Evolutionary conservation across 805 yeast species (phyloP).

Genomic region (Starmerella stigmatis): DNA sequence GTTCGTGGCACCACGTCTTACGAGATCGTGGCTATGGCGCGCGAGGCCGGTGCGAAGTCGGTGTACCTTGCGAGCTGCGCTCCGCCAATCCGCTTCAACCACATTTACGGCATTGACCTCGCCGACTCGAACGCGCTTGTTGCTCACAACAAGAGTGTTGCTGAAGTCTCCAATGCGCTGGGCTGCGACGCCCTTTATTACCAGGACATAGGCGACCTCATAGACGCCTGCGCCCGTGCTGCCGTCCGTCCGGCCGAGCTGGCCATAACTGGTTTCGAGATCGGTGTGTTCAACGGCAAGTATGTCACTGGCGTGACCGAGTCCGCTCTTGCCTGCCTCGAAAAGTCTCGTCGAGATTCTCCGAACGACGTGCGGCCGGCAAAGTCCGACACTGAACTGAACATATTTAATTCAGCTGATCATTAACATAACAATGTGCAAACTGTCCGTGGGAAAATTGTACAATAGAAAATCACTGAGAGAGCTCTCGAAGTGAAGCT

Average conservation of each 20-base stretch:
- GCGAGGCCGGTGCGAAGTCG: constrained; percentile 90
- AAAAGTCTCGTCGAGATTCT: constrained; percentile 69
- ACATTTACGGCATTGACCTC: constrained; percentile 92
- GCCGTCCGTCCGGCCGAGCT: constrained; percentile 28
- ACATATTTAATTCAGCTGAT: constrained; percentile 39
- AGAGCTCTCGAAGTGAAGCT: no score
- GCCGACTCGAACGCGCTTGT: constrained; percentile 92
- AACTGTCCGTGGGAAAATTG: no score
- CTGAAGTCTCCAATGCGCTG: constrained; percentile 61
- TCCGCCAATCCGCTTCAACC: constrained; percentile 94
- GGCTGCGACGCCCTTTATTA: constrained; percentile 89
- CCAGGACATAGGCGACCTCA: constrained; percentile 73
- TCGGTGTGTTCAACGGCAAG: constrained; percentile 91
- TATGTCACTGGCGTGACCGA: constrained; percentile 93
- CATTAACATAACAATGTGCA: no score
- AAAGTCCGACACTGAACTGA: constrained; percentile 69
- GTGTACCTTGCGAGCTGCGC: constrained; percentile 97
- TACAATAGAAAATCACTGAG: no score
- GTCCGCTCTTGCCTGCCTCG: constrained; percentile 69
- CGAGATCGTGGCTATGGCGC: constrained; percentile 96
- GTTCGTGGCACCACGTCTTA: constrained; percentile 96
- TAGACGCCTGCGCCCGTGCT: constrained; percentile 57
- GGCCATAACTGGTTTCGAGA: constrained; percentile 61
- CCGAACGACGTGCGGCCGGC: constrained; percentile 45
- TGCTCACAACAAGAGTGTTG: constrained; percentile 67